Conservation (phyloP, 2,329 filamentous ascomycete genomes). For the Tricladium varicosporioides region DNA sequence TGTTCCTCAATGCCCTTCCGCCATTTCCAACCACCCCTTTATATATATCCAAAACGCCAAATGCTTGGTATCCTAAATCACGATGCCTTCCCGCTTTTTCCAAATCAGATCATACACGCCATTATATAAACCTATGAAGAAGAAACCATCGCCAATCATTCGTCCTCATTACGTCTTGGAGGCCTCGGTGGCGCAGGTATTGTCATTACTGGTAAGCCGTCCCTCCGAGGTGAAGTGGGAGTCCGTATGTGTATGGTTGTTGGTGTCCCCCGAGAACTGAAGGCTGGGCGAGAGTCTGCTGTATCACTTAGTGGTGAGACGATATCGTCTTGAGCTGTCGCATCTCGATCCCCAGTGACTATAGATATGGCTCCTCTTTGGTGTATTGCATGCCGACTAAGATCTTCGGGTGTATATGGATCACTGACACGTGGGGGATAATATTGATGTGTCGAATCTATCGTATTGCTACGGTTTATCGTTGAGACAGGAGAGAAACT, state of each 20-base stretch:
- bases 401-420: conserved; percentile 28
- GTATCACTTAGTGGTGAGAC: conserved; percentile 1
- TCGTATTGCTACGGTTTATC: conserved; percentile 1
- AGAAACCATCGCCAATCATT: not conserved
- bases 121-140: not conserved
- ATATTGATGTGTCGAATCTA: no score
- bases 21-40: not conserved
- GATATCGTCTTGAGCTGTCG: conserved; percentile 11
- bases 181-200: conserved; percentile 32
- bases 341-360: conserved; percentile 18
- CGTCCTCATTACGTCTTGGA: conserved; percentile 21
- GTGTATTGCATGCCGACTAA: conserved; percentile 24
- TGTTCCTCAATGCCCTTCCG: not conserved
- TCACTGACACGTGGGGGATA: conserved; percentile 19
- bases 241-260: conserved; percentile 13
- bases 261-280: conserved; percentile 17
- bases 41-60: not conserved
- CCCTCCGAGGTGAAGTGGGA: conserved; percentile 18
- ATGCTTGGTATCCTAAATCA: not conserved
- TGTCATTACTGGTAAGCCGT: conserved; percentile 25
- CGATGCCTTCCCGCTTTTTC: not conserved
- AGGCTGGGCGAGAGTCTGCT: conserved; percentile 4
- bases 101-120: not conserved
- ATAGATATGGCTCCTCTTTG: conserved; percentile 31
- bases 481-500: not conserved